Percentiles rank a stretch among this genome's conserved stretches.
phyloP scores from a whole-genome alignment of 2,329 filamentous ascomycete genomes.

The Colletotrichum liaoningense region DNA sequence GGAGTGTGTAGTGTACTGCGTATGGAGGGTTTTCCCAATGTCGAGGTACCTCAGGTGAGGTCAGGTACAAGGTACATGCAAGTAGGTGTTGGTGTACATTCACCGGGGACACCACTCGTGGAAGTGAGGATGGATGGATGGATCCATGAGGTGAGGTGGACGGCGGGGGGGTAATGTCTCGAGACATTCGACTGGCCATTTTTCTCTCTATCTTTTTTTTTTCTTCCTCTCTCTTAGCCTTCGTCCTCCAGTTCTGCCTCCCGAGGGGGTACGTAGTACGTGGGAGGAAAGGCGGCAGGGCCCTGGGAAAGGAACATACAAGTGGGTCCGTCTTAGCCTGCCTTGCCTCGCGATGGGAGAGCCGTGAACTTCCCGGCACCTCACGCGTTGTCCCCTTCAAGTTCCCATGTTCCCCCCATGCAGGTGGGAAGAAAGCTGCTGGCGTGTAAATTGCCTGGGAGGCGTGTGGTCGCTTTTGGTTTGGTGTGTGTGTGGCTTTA shows the following conservation, averaged over 20 bases:
- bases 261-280: neutral
- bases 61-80: neutral
- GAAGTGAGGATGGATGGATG: neutral
- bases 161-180: conserved; percentile 11
- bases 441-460: neutral
- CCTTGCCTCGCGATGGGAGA: conserved; percentile 18
- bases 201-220: conserved; percentile 12
- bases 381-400: conserved; percentile 4
- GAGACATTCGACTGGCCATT: conserved; percentile 28
- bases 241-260: neutral
- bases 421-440: conserved; percentile 31
- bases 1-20: conserved; percentile 8
- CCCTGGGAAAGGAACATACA: neutral
- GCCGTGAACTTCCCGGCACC: conserved; percentile 3
- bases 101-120: neutral
- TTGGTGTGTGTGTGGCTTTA: neutral
- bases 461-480: neutral
- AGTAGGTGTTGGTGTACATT: neutral
- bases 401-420: conserved; percentile 24
- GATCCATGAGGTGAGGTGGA: neutral
- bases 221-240: neutral
- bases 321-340: conserved; percentile 1
- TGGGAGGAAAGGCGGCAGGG: conserved; percentile 4
- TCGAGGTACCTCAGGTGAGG: conserved; percentile 17
- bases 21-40: neutral